Conservation (phyloP, 495 filamentous ascomycete species). For the Penicillium macrosclerotiorum region DNA sequence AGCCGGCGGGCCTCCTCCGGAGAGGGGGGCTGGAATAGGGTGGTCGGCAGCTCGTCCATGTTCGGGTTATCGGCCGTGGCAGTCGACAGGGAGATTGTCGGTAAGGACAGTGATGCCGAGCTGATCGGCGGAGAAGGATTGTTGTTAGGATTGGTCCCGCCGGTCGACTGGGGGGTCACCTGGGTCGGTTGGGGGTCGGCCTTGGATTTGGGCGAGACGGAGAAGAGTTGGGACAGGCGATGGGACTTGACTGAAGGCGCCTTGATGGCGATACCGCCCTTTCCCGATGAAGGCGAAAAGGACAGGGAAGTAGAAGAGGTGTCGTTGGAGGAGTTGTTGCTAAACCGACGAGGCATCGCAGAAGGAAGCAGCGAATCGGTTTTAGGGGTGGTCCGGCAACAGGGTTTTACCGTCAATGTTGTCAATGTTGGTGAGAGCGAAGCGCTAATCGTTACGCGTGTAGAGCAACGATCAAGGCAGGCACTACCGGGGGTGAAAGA, state of each 20-base stretch:
- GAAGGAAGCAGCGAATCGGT: conserved; percentile 32
- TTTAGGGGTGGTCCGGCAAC: conserved; percentile 13
- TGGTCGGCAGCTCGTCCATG: conserved; percentile 71
- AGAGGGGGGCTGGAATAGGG: conserved; percentile 88
- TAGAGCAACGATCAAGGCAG: conserved; percentile 19
- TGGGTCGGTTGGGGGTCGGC: conserved; percentile 44
- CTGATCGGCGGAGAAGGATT: conserved; percentile 61
- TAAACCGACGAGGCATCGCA: conserved; percentile 57
- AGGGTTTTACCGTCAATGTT: conserved; percentile 13
- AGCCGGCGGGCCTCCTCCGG: conserved; percentile 73
- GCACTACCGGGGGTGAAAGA: conserved; percentile 16
- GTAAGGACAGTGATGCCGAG: conserved; percentile 72
- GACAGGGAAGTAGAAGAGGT: conserved; percentile 43
- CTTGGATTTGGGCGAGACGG: conserved; percentile 57
- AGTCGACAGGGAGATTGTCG: conserved; percentile 89
- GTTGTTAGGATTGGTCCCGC: conserved; percentile 50
- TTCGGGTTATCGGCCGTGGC: conserved; percentile 76
- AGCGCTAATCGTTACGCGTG: conserved; percentile 14
- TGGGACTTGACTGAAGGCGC: conserved; percentile 65
- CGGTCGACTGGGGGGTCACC: conserved; percentile 59
- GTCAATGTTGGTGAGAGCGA: conserved; percentile 8
- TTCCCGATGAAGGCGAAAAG: conserved; percentile 46
- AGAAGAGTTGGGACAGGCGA: conserved; percentile 57
- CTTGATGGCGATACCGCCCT: conserved; percentile 45
- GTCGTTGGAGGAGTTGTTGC: conserved; percentile 48